Base-by-base conservation (phyloP, 2,329 filamentous ascomycete genomes). In the Fusarium hainanense region DNA sequence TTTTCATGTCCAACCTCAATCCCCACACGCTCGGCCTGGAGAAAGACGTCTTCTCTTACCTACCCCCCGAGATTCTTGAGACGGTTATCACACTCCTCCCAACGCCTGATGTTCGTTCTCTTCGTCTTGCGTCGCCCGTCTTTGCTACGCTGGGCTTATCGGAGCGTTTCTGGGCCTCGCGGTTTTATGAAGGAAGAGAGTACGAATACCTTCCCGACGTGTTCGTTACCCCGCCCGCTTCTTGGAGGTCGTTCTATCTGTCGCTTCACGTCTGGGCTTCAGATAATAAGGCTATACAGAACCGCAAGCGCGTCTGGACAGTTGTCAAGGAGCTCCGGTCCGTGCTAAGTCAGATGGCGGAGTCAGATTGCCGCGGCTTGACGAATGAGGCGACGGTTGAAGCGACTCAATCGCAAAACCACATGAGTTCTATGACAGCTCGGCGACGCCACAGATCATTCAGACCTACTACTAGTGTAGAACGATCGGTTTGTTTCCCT, bases 91-190 rank as follows among this genome's bases (percentile, higher is more conserved):
- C n/a, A 1, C 20, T 67, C 18, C 57, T 71, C 5, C 51, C 66
- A 3, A 47, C 59, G 3, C 44, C 10, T 2, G 27, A 69, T 40
- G 48, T 72, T 1, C 57, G 27, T 6, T 71, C 66, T n/a, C 28
- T 71, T 2, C 59, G 69, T 4, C 66, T 65, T 5, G 51, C 68
- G 1, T 72, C 69, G 2, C 62, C 41, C 16, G 63, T 34, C 6
- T 67, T 72, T 18, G 66, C 61, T 3, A 60, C 16, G 1, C 21
- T 69, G 25, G 32, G 44, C 28, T 12, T 68, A 3, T 40, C 54
- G 2, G 66, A 69, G 12, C 47, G 32, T 9, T 72, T 72, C 23
- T 71, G 66, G 70, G 40, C 21, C 28, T 71, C 70, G 4, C 49
- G 68, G 11, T 70, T 72, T 11, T 25, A 44, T 12, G 12, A 41